Conservation (phyloP, 106 monocot genomes). For the Dioscorea zingiberensis region DNA sequence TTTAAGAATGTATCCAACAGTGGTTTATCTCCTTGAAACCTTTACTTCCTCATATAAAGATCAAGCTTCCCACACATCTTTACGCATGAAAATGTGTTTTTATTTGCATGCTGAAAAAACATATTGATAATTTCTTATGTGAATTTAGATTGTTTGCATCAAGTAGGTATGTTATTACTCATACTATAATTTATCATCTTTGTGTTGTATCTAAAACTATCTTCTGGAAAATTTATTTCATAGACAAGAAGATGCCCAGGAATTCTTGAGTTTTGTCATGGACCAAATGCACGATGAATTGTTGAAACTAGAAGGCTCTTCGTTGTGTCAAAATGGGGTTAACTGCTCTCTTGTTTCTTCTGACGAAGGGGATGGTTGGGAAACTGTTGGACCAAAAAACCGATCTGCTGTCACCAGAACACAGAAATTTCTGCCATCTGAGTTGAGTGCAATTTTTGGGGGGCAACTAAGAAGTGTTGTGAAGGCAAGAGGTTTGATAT, state of each 20-base stretch:
- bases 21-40: no score
- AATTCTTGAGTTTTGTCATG: constrained; percentile 93
- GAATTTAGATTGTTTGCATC: no score
- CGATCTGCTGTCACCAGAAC: constrained; percentile 92
- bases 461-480: constrained; percentile 87
- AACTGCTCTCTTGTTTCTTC: constrained; percentile 29
- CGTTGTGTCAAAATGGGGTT: constrained; percentile 11
- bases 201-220: background rate
- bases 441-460: constrained; percentile 93
- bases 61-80: no score
- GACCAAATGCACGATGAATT: constrained; percentile 93
- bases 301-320: constrained; percentile 53
- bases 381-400: constrained; percentile 98
- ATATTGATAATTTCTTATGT: no score
- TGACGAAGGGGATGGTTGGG: constrained; percentile 95
- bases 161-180: no score
- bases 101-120: no score
- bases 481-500: constrained; percentile 67
- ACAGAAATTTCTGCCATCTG: constrained; percentile 84
- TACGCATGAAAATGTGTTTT: no score
- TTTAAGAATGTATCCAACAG: no score
- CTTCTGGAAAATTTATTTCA: background rate
- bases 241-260: constrained; percentile 99
- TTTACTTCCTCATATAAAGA: no score
- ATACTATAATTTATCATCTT: no score